phyloP scores from a whole-genome alignment of 805 yeast species.

The Candida odintsovae region DNA sequence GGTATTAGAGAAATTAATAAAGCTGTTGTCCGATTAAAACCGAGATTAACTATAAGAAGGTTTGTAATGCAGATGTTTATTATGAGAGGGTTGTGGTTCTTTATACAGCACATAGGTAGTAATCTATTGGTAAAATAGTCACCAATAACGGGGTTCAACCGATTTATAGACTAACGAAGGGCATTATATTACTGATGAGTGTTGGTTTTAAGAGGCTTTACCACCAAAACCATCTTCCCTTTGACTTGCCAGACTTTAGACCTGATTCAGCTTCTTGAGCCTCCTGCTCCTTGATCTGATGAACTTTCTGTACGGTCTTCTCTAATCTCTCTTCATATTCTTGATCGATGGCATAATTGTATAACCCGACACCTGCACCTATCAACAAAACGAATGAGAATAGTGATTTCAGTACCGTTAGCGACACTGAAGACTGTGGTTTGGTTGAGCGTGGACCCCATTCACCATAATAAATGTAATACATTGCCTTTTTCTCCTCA shows the following conservation, averaged over 20 bases:
- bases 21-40: neutral
- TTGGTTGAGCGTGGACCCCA: slow-evolving; percentile 31
- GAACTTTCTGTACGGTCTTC: slow-evolving; percentile 3
- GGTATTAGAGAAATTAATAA: neutral
- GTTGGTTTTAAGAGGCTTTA: too few species aligned
- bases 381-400: slow-evolving; percentile 15
- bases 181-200: too few species aligned
- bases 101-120: too few species aligned
- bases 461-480: slow-evolving; percentile 31
- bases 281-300: slow-evolving; percentile 1
- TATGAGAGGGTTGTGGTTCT: too few species aligned
- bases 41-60: neutral
- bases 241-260: neutral
- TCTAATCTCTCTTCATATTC: slow-evolving; percentile 13
- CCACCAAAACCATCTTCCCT: neutral
- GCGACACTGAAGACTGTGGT: slow-evolving; percentile 7
- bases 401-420: slow-evolving; percentile 12
- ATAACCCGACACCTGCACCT: slow-evolving; percentile 14
- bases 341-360: slow-evolving; percentile 16
- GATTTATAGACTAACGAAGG: too few species aligned
- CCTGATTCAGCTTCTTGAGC: neutral
- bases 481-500: slow-evolving; percentile 26
- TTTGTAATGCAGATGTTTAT: neutral
- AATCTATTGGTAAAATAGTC: too few species aligned
- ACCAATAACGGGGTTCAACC: too few species aligned